Conservation (phyloP, 2,329 filamentous ascomycete species). For the Ascochyta viciae-villosae region DNA sequence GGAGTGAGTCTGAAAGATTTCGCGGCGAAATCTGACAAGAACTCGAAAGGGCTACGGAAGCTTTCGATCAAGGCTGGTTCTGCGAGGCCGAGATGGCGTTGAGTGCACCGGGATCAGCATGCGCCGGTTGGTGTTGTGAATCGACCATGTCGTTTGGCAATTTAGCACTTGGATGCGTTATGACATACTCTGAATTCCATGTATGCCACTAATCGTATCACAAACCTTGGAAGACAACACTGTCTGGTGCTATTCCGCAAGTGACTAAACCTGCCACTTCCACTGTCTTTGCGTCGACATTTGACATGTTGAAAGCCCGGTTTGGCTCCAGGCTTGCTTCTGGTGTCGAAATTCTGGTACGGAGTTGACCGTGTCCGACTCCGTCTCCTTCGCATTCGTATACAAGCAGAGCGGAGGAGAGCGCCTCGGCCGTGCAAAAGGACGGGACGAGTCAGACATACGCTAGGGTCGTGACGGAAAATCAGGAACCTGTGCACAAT, state of each 20-base stretch:
- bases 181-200: neutral
- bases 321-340: no score
- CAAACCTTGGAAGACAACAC: no score
- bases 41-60: neutral
- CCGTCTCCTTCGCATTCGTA: neutral
- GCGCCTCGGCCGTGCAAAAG: neutral
- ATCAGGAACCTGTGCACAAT: neutral
- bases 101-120: neutral
- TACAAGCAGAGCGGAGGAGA: neutral
- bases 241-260: no score
- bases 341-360: no score
- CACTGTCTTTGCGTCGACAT: no score
- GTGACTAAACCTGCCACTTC: no score
- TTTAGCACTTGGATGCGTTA: neutral
- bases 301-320: no score
- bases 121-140: neutral
- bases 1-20: conserved; percentile 1
- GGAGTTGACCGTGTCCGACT: neutral
- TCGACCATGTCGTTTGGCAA: neutral
- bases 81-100: neutral
- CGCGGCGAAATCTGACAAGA: neutral
- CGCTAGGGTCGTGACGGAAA: neutral
- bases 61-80: neutral
- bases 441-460: neutral
- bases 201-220: no score